Evolutionary conservation across 805 yeast genomes (phyloP).

Genomic region (Yamadazyma nakazawae): DNA sequence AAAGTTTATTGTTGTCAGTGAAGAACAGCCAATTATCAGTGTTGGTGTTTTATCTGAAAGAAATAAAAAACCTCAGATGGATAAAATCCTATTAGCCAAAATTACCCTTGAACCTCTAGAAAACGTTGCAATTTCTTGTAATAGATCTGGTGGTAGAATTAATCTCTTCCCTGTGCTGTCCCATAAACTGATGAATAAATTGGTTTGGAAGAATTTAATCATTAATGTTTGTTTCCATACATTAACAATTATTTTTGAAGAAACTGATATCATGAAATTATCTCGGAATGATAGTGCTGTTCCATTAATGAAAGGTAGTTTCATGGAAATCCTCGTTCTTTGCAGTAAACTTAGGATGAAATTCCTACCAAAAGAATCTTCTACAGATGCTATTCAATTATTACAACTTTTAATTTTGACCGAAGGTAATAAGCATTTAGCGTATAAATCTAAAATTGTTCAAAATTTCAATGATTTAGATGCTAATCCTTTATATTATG

Average conservation of each 20-base stretch:
- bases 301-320: conserved; percentile 17
- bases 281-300: background rate
- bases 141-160: background rate
- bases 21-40: background rate
- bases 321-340: conserved; percentile 12
- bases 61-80: conserved; percentile 1
- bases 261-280: conserved; percentile 15
- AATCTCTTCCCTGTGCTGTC: conserved; percentile 2
- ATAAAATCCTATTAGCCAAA: background rate
- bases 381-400: conserved; percentile 12
- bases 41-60: conserved; percentile 7
- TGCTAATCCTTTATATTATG: conserved; percentile 11
- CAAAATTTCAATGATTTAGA: conserved; percentile 9
- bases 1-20: conserved; percentile 10
- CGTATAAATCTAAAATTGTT: background rate
- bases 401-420: conserved; percentile 12
- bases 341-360: conserved; percentile 7
- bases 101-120: background rate
- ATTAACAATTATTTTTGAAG: conserved; percentile 19
- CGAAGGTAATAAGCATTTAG: conserved; percentile 11
- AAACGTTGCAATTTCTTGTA: background rate
- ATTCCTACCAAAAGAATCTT: conserved; percentile 7
- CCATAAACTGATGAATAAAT: background rate
- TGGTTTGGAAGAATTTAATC: conserved; percentile 15
- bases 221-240: conserved; percentile 14